Evolutionary conservation across 495 filamentous ascomycete genomes (phyloP).

Genomic region (Neurospora sp.): DNA sequence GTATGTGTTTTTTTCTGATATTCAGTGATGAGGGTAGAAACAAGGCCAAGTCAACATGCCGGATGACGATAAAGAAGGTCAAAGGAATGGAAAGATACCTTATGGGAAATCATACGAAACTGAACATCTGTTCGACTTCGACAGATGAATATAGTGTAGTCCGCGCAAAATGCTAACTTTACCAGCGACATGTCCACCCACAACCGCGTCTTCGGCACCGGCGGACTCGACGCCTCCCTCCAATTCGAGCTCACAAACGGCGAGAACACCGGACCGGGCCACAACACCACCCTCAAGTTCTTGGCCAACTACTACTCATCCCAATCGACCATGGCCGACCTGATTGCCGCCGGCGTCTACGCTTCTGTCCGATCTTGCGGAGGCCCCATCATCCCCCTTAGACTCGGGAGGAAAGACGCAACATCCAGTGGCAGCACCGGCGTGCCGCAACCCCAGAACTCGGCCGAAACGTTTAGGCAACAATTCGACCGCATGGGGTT

Average conservation of each 20-base stretch:
- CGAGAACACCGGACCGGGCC: conserved; percentile 51
- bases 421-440: conserved; percentile 36
- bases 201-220: conserved; percentile 36
- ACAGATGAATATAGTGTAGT: neutral
- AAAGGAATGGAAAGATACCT: neutral
- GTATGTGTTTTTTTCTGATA: conserved; percentile 8
- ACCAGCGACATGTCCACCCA: conserved; percentile 46
- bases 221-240: conserved; percentile 51
- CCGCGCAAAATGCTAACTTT: neutral
- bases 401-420: conserved; percentile 47
- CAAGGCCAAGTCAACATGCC: neutral
- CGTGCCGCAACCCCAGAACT: conserved; percentile 51
- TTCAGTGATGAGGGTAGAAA: neutral
- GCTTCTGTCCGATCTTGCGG: conserved; percentile 48
- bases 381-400: conserved; percentile 45
- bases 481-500: conserved; percentile 52
- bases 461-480: conserved; percentile 36
- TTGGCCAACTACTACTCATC: conserved; percentile 44
- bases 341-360: conserved; percentile 51
- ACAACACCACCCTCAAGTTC: conserved; percentile 45
- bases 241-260: conserved; percentile 46
- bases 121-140: neutral
- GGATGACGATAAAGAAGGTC: neutral
- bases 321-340: conserved; percentile 41
- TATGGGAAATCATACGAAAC: neutral